These are phyloP conservation scores for Articulospora tetracladia DNA, from an alignment of 495 filamentous ascomycete genomes.

Conservation along the genomic window DNA sequence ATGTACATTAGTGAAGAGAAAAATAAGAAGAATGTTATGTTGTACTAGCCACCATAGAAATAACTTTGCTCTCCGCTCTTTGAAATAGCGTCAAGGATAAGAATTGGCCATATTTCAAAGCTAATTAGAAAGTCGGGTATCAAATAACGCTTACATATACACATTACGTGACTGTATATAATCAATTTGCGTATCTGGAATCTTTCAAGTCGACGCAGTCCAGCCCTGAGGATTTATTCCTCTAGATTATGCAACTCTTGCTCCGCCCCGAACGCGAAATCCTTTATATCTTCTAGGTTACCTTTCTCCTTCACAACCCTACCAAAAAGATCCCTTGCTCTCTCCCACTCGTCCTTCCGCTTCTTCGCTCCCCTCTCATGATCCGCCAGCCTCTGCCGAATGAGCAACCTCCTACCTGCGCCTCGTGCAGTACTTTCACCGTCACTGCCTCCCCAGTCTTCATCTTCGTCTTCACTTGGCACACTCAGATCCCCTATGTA, in stretches of 20 bases:
- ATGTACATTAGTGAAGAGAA: conserved; percentile 25
- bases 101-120: too few species aligned
- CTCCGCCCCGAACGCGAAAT: neutral
- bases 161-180: too few species aligned
- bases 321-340: conserved; percentile 9
- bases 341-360: conserved; percentile 7
- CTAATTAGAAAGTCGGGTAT: too few species aligned
- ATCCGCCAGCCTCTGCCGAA: conserved; percentile 10
- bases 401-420: conserved; percentile 11
- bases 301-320: conserved; percentile 15
- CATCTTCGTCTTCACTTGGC: conserved; percentile 1
- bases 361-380: conserved; percentile 10
- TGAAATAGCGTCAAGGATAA: neutral
- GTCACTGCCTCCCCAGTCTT: conserved; percentile 2
- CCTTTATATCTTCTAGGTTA: conserved; percentile 6
- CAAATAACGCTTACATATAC: too few species aligned
- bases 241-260: neutral
- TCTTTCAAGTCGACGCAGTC: neutral
- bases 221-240: neutral
- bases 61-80: neutral
- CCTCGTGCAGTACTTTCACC: neutral
- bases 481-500: conserved; percentile 57
- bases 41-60: neutral
- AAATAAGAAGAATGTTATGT: neutral
- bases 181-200: too few species aligned